These are phyloP conservation scores for Septoria petroselini DNA, from an alignment of 2,329 filamentous ascomycete species.

Conservation along the genomic window DNA sequence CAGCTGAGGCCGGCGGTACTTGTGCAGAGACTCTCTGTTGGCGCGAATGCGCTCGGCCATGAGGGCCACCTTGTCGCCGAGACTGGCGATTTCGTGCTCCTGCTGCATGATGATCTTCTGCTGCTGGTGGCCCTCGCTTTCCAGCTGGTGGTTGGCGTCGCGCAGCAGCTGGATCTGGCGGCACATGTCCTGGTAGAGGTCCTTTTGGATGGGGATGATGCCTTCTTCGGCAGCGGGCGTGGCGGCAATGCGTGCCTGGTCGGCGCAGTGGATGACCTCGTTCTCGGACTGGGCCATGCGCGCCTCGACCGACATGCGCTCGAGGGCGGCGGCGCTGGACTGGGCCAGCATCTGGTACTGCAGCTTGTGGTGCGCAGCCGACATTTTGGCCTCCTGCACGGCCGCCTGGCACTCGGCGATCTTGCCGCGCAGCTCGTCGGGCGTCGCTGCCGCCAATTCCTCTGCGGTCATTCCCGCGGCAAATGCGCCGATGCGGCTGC, in stretches of 20 bases:
- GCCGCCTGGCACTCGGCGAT: slow-evolving; percentile 52
- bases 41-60: slow-evolving; percentile 81
- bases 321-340: slow-evolving; percentile 78
- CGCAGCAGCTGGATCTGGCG: slow-evolving; percentile 59
- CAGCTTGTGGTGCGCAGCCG: slow-evolving; percentile 83
- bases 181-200: slow-evolving; percentile 56
- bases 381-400: slow-evolving; percentile 70
- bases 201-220: slow-evolving; percentile 43
- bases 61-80: slow-evolving; percentile 73
- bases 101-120: slow-evolving; percentile 76
- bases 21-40: slow-evolving; percentile 83
- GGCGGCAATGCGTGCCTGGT: slow-evolving; percentile 59
- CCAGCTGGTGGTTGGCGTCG: slow-evolving; percentile 62
- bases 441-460: slow-evolving; percentile 52
- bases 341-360: slow-evolving; percentile 82
- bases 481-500: slow-evolving; percentile 18
- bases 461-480: slow-evolving; percentile 44
- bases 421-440: slow-evolving; percentile 54
- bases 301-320: slow-evolving; percentile 84
- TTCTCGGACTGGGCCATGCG: slow-evolving; percentile 88
- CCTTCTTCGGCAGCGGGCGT: slow-evolving; percentile 49
- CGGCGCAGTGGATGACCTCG: slow-evolving; percentile 72
- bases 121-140: slow-evolving; percentile 65
- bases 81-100: slow-evolving; percentile 65
- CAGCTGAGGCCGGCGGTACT: slow-evolving; percentile 60